Evolutionary conservation across 164 flowering plant species (phyloP).

Genomic region (Magnolia officinalis): DNA sequence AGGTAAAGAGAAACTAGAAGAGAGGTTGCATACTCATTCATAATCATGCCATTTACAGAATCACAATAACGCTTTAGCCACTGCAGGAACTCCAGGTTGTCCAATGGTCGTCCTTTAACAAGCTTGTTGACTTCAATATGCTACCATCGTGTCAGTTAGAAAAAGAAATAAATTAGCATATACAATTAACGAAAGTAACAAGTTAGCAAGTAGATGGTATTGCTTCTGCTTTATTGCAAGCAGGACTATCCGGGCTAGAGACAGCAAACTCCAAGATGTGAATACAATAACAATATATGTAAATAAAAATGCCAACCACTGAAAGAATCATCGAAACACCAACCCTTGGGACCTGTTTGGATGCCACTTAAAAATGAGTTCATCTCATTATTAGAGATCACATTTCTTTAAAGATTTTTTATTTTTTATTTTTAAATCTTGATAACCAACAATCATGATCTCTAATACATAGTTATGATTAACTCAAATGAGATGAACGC

Average conservation of each 20-base stretch:
- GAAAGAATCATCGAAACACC: not conserved
- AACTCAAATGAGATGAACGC: too few species aligned
- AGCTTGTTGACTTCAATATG: constrained; percentile 88
- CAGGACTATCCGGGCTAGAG: not conserved
- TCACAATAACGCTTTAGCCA: constrained; percentile 96
- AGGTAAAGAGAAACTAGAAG: not conserved
- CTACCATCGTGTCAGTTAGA: constrained; percentile 30
- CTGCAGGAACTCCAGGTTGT: constrained; percentile 91
- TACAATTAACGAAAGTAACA: not conserved
- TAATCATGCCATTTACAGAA: constrained; percentile 83
- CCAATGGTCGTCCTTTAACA: constrained; percentile 86
- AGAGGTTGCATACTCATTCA: constrained; percentile 62
- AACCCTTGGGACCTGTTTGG: not conserved
- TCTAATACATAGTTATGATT: too few species aligned
- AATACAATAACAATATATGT: not conserved
- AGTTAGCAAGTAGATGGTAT: not conserved
- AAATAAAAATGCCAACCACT: not conserved
- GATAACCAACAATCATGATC: too few species aligned
- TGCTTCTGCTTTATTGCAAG: not conserved
- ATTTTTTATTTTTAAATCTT: too few species aligned
- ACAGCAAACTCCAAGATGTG: not conserved
- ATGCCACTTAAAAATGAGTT: too few species aligned
- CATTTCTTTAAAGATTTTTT: too few species aligned
- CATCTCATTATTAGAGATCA: too few species aligned
- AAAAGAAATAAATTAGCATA: not conserved